Base-by-base conservation (phyloP, 2,329 filamentous ascomycete genomes). In the Dichotomopilus funicola region DNA sequence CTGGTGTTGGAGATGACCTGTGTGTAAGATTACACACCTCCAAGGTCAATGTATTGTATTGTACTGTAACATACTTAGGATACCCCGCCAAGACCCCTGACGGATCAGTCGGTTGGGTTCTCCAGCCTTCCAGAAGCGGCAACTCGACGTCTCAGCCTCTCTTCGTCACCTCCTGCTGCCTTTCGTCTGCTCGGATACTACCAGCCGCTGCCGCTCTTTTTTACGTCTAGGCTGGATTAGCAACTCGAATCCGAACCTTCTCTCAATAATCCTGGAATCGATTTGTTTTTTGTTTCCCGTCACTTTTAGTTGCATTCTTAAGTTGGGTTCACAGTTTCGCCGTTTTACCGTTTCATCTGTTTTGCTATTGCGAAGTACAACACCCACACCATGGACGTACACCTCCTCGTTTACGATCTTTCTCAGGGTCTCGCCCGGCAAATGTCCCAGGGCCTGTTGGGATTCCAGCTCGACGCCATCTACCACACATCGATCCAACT, bases 401-500 rank as follows among this genome's bases (percentile, higher is more conserved):
- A 89, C 65, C 75, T 92, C 34, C 85, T 91, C 56, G 79, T 91
- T 40, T 92, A 92, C 66, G 88, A 92, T 72, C 77, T 92, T 48
- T 91, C 88, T 1, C 71, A 70, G n/a, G 80, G 80, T 19, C 63
- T 83, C 43, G 80, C 80, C 11, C 74, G 75, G 8, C 66, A 82
- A 61, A 73, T 83, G 73, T 82, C 79, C 13, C 70, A 73, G 73
- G 70, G 75, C 58, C 62, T 78, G 53, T 69, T 85, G 8, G 73
- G 79, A 12, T 78, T 82, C 61, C 75, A 80, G 51, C 89, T 96
- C 49, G 92, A 97, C 70, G 94, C 94, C 53, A 83, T 99, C 52
- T 97, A 97, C 64, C 94, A 99, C 70, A 97, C 94, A 0, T 89
- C 91, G 0, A 85, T 99, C 53, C 86, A 96, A 43, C 77, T 97